phyloP scores from a whole-genome alignment of 495 filamentous ascomycete genomes.

The Penicillium psychrofluorescens region DNA sequence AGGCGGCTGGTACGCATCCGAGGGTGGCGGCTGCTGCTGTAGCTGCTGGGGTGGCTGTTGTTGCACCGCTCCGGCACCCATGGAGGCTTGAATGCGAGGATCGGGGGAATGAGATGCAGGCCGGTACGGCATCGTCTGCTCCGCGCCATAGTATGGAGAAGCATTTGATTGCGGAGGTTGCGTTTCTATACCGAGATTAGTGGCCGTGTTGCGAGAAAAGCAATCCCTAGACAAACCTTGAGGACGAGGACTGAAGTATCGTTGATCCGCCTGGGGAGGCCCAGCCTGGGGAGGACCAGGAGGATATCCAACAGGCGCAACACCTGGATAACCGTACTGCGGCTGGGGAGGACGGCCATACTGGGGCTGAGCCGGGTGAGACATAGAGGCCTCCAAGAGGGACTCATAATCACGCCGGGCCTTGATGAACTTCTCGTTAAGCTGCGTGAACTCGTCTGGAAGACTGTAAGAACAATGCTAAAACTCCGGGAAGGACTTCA shows the following conservation, averaged over 20 bases:
- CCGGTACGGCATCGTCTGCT: conserved; percentile 30
- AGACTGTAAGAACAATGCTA: conserved; percentile 6
- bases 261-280: conserved; percentile 41
- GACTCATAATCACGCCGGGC: conserved; percentile 93
- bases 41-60: conserved; percentile 18
- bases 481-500: not conserved
- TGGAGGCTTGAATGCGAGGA: conserved; percentile 33
- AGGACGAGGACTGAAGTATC: conserved; percentile 61
- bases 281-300: conserved; percentile 34
- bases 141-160: conserved; percentile 27
- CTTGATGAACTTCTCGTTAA: conserved; percentile 99
- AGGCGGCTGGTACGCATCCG: conserved; percentile 32
- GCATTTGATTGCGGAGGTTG: conserved; percentile 22
- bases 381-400: conserved; percentile 92
- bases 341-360: conserved; percentile 60
- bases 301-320: conserved; percentile 43
- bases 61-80: conserved; percentile 18
- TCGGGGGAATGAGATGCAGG: conserved; percentile 37
- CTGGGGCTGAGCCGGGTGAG: conserved; percentile 69
- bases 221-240: conserved; percentile 31
- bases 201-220: not conserved
- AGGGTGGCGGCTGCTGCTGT: conserved; percentile 26
- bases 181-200: conserved; percentile 17
- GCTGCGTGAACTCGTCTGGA: conserved; percentile 90
- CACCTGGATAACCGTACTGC: conserved; percentile 55